These are phyloP conservation scores for Penicillium sclerotiorum DNA, from an alignment of 2,329 filamentous ascomycete genomes.

Conservation along the genomic window DNA sequence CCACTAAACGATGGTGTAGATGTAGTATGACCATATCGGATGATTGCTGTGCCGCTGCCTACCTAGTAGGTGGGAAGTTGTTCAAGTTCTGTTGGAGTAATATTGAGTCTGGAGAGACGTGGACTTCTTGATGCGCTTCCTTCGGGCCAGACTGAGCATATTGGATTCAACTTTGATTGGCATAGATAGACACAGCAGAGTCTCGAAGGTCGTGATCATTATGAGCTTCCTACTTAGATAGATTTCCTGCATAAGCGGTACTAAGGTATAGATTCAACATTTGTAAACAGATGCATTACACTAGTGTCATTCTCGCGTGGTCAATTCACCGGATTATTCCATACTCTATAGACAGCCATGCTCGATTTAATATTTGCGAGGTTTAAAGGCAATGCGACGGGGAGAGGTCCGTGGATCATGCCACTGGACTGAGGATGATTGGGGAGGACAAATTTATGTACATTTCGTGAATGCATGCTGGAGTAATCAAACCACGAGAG, in stretches of 20 bases:
- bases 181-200: too few relatives aligned
- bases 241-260: background rate
- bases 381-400: slow-evolving; percentile 23
- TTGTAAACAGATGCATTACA: slow-evolving; percentile 22
- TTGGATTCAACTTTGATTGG: background rate
- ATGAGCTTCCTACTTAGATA: background rate
- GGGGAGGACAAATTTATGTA: slow-evolving; percentile 31
- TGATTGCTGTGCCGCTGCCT: too few relatives aligned
- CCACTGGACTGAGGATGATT: slow-evolving; percentile 16
- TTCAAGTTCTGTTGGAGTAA: too few relatives aligned
- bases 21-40: too few relatives aligned
- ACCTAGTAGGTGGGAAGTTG: too few relatives aligned
- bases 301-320: slow-evolving; percentile 31
- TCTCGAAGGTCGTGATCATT: too few relatives aligned
- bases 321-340: slow-evolving; percentile 31
- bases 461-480: slow-evolving; percentile 35
- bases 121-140: background rate
- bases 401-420: slow-evolving; percentile 10
- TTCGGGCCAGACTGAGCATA: background rate
- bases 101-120: background rate
- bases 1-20: too few relatives aligned
- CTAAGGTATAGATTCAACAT: background rate
- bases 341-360: slow-evolving; percentile 35
- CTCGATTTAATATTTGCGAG: slow-evolving; percentile 32
- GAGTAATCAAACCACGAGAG: slow-evolving; percentile 21